Base-by-base conservation (phyloP, 345 rosid species). In the Eucalyptus lansdowneana region DNA sequence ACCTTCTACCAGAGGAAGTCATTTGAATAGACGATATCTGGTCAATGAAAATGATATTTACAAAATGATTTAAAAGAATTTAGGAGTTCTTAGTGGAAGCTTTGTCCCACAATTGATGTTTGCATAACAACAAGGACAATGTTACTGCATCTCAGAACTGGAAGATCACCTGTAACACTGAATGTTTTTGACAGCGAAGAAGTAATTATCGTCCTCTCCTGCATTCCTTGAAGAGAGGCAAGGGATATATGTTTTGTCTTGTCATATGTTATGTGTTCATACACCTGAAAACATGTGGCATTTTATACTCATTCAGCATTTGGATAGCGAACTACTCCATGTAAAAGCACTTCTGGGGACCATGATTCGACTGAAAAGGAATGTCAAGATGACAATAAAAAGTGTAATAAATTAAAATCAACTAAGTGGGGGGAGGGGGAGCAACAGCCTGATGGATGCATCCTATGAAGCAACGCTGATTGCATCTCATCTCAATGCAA, bases 171-270 rank as follows among this genome's bases (percentile, higher is more conserved):
- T 92, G 96, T 94, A 89, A 95, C 92, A 69, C 95, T 91, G 87
- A 92, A 95, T 53, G 96, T 91, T 93, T 95, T 95, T 44, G 96
- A 94, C 45, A 95, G 89, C 51, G 97, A 95, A 54, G 95, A 94
- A 17, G 96, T 95, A 87, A 94, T 93, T 91, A 95, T 93, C 10
- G 97, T 94, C 88, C 94, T 91, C 89, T 90, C 93, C 88, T 93
- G 95, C 96, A 94, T 95, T 90, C 95, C 94, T n/a, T 95, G 93
- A 90, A 95, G 92, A 5, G 94, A 88, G 81, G 97, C 96, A 51
- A 95, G 91, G 54, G 95, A 91, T n/a, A 91, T 87, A 51, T 94
- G 97, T 67, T 93, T 93, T 88, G 86, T 56, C 50, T 91, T 88
- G 81, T 95, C 94, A 81, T 91, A 95, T 31, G 94, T 95, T 93